Percentiles rank a stretch among this genome's conserved stretches.
These are phyloP conservation scores for Globisporangium cystogenes DNA, from an alignment of 352 stramenopile species.

Conservation along the genomic window DNA sequence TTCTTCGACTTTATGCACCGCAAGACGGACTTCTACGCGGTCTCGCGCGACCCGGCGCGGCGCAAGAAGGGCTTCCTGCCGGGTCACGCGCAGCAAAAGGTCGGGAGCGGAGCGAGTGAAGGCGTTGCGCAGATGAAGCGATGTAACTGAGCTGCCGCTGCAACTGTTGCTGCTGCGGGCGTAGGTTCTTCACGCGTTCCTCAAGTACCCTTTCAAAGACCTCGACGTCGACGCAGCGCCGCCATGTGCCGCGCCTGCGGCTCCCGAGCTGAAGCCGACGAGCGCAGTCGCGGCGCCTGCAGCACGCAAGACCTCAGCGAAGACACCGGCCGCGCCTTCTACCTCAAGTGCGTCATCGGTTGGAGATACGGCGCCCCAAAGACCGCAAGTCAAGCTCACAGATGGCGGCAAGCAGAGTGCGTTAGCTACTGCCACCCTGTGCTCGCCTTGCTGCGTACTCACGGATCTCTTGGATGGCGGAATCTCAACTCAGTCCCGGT, in stretches of 20 bases:
- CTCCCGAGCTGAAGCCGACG: neutral
- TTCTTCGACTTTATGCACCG: slow-evolving; percentile 97
- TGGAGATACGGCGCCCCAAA: neutral
- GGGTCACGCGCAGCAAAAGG: slow-evolving; percentile 53
- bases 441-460: neutral
- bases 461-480: neutral
- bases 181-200: slow-evolving; percentile 53
- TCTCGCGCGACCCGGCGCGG: slow-evolving; percentile 37
- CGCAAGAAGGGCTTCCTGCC: slow-evolving; percentile 62
- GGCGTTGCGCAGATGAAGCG: neutral
- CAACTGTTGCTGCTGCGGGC: neutral
- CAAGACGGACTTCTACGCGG: slow-evolving; percentile 97
- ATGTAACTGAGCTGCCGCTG: neutral
- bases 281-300: neutral
- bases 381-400: slow-evolving; percentile 20
- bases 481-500: slow-evolving; percentile 50
- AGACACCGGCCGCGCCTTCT: no score
- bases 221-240: slow-evolving; percentile 24
- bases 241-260: neutral
- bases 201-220: slow-evolving; percentile 56
- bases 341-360: neutral
- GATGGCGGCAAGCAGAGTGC: slow-evolving; percentile 68
- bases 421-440: neutral
- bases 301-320: neutral
- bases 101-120: neutral